Evolutionary conservation across 2,329 filamentous ascomycete genomes (phyloP).

Genomic region (Cladosporium phlei): DNA sequence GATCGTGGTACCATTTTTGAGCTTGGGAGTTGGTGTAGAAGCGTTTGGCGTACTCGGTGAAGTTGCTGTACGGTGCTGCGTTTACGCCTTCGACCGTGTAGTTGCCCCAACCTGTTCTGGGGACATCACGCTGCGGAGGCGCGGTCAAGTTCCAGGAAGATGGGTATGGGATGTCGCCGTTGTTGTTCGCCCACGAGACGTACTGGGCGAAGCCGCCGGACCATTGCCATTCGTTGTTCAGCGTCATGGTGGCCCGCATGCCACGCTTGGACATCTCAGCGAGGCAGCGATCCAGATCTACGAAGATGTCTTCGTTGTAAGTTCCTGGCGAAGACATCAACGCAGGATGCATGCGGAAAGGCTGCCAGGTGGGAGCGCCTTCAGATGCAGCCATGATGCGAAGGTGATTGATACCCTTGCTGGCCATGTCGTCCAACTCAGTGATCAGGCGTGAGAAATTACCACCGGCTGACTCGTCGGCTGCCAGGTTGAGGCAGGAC

Average conservation of each 20-base stretch:
- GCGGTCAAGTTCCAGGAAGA: conserved; percentile 36
- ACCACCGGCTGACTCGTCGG: conserved; percentile 32
- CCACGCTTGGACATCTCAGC: conserved; percentile 37
- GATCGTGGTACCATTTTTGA: conserved; percentile 35
- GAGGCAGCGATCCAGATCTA: conserved; percentile 36
- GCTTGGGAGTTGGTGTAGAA: conserved; percentile 34
- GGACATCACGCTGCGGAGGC: conserved; percentile 29
- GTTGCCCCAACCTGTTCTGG: conserved; percentile 37
- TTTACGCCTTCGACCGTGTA: conserved; percentile 34
- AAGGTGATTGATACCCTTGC: conserved; percentile 37
- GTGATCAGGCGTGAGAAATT: conserved; percentile 35
- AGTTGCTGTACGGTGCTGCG: conserved; percentile 27
- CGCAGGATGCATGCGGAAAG: conserved; percentile 37
- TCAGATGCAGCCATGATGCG: conserved; percentile 39
- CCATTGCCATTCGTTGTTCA: conserved; percentile 39
- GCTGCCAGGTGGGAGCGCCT: conserved; percentile 35
- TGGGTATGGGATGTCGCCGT: conserved; percentile 35
- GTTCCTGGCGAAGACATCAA: conserved; percentile 33
- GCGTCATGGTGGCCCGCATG: conserved; percentile 39
- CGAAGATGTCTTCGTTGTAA: conserved; percentile 38
- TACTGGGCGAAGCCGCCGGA: conserved; percentile 37
- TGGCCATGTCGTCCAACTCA: conserved; percentile 39
- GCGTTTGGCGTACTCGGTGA: conserved; percentile 29
- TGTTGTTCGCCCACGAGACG: conserved; percentile 34
- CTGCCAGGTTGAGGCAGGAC: conserved; percentile 39